phyloP scores from a whole-genome alignment of 805 yeast genomes.

The Ogataea trehalophila region DNA sequence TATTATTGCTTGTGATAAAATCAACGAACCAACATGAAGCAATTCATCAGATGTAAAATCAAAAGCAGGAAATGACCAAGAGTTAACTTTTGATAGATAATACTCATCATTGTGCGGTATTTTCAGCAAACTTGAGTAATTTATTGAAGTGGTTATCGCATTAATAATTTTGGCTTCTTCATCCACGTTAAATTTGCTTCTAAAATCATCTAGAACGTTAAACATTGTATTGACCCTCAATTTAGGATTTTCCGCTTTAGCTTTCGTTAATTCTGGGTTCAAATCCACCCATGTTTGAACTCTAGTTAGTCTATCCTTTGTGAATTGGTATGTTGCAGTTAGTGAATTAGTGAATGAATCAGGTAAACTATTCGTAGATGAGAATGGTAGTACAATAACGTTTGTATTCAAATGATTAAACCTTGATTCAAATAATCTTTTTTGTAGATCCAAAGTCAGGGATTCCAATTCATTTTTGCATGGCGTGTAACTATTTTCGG shows the following conservation, averaged over 20 bases:
- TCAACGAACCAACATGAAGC: slow-evolving; percentile 51
- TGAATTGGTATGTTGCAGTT: slow-evolving; percentile 2
- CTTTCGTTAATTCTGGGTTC: slow-evolving; percentile 12
- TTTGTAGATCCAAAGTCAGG: slow-evolving; percentile 4
- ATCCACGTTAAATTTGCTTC: slow-evolving; percentile 1
- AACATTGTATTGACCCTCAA: slow-evolving; percentile 31
- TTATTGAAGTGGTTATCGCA: slow-evolving; percentile 25
- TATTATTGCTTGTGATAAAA: slow-evolving; percentile 33
- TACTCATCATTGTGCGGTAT: slow-evolving; percentile 17
- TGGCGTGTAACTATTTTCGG: slow-evolving; percentile 1
- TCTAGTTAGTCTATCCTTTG: slow-evolving; percentile 29
- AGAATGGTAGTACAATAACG: slow-evolving; percentile 10
- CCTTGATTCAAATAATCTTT: slow-evolving; percentile 17
- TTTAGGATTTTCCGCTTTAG: slow-evolving; percentile 14
- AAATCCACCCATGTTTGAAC: slow-evolving; percentile 41
- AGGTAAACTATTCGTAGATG: background rate
- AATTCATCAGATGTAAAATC: slow-evolving; percentile 61
- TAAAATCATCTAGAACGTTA: slow-evolving; percentile 17
- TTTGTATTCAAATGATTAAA: slow-evolving; percentile 27
- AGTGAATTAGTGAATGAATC: slow-evolving; percentile 1
- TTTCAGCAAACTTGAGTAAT: slow-evolving; percentile 25
- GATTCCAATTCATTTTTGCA: slow-evolving; percentile 2
- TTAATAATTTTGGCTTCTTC: slow-evolving; percentile 15
- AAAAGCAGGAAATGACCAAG: slow-evolving; percentile 72
- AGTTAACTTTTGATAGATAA: slow-evolving; percentile 36